These are phyloP conservation scores for Cryphonectria naterciae DNA, from an alignment of 2,329 filamentous ascomycete genomes.

Conservation along the genomic window DNA sequence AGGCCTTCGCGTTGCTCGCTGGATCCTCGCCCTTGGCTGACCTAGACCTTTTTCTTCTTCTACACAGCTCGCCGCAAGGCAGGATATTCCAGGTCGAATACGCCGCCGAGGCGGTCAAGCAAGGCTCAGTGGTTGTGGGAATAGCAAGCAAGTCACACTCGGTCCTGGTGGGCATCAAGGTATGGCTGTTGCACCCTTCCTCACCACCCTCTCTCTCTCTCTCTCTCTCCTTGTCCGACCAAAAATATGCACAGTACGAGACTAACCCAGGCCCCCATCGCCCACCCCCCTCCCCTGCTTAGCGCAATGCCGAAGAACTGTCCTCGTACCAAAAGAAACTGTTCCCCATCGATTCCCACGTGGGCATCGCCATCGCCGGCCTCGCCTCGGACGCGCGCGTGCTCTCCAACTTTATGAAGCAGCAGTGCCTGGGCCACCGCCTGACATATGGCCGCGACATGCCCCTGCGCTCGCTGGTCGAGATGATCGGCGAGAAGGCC, in stretches of 20 bases:
- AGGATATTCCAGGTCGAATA: slow-evolving; percentile 99
- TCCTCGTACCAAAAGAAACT: slow-evolving; percentile 99
- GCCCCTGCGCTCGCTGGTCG: slow-evolving; percentile 84
- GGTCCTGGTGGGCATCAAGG: slow-evolving; percentile 95
- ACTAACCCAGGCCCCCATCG: slow-evolving; percentile 12
- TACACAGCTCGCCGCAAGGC: slow-evolving; percentile 87
- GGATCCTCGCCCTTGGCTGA: slow-evolving; percentile 35
- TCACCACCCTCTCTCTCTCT: slow-evolving; percentile 9
- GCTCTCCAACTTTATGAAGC: slow-evolving; percentile 99
- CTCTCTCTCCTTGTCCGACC: slow-evolving; percentile 14
- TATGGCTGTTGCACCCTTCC: slow-evolving; percentile 43
- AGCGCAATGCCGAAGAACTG: slow-evolving; percentile 99
- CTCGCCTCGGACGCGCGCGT: slow-evolving; percentile 97
- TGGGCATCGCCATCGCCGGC: slow-evolving; percentile 92
- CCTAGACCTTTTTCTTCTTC: slow-evolving; percentile 31
- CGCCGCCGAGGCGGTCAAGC: slow-evolving; percentile 97
- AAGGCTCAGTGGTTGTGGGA: slow-evolving; percentile 96
- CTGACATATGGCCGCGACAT: slow-evolving; percentile 95
- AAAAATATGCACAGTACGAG: background rate
- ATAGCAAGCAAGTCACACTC: slow-evolving; percentile 98
- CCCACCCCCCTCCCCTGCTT: slow-evolving; percentile 19
- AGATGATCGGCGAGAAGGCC: slow-evolving; percentile 92
- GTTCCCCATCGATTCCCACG: slow-evolving; percentile 93
- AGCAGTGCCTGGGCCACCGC: slow-evolving; percentile 93
- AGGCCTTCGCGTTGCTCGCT: slow-evolving; percentile 27